Evolutionary conservation across 306 rosid genomes (phyloP), one percentile per base, ranked within the genome.

Genomic region (Abrus precatorius): DNA sequence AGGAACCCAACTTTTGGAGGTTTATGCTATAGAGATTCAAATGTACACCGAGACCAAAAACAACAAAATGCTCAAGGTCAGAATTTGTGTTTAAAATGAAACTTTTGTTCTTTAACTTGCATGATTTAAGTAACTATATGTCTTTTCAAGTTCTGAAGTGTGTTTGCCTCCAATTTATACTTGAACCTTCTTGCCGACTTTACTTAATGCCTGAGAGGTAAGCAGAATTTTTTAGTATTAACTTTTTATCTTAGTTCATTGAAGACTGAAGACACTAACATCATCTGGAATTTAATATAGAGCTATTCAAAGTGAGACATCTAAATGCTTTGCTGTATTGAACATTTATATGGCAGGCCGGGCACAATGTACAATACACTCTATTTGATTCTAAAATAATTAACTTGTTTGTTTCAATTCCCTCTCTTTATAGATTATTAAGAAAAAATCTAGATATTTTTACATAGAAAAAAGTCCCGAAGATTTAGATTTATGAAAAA

Each of bases 1-100:
- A 85, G 98, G 96, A 88, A 94, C 91, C 64, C 96, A 94, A 79
- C 97, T 94, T 82, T 77, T 89, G 85, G 97, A 94, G 86, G 97
- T 92, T 61, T 94, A 89, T 75, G 97, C 98, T 9, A 87, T 92
- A 47, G 97, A 94, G 81, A 94, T 94, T 84, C 97, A 94, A 77
- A 92, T 94, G 97, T 92, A 91, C 87, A 92, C 98, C 0, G 97
- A 92, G 86, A 92, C 97, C 61, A 92, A 94, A 87, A 89, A 92
- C 85, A 94, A 94, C 84, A 92, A 92, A 84, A 94, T 92, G 54
- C 98, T 95, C 59, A 94, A 94, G 98, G 98, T 94, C 78, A 70
- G 83, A 30, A 54, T 72, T 71, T 60, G 29, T 44, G 6, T 64
- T 71, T 55, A 56, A 38, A 74, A 79, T 47, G 74, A 43, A 76